phyloP scores from a whole-genome alignment of 1,284 basidiomycete species.

The Chalciporus sp. region DNA sequence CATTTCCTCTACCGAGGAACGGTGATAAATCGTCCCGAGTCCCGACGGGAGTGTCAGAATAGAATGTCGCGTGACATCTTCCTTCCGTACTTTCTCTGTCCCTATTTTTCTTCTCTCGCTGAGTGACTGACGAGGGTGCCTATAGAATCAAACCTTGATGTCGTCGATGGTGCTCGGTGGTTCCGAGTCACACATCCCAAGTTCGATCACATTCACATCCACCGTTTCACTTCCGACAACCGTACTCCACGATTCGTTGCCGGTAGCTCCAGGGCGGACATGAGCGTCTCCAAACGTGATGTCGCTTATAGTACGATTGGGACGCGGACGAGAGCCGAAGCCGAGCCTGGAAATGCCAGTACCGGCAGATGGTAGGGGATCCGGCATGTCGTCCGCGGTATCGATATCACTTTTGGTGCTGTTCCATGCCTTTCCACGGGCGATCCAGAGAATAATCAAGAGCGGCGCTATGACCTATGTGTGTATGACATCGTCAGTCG shows the following conservation, averaged over 20 bases:
- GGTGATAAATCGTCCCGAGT: background rate
- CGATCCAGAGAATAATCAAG: slow-evolving; percentile 30
- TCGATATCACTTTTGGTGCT: background rate
- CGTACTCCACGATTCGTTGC: slow-evolving; percentile 15
- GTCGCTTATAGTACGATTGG: background rate
- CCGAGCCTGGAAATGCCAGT: background rate
- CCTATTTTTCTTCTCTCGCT: background rate
- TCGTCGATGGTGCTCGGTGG: slow-evolving; percentile 6
- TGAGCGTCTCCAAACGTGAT: background rate
- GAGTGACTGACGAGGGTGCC: background rate
- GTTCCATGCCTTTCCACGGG: slow-evolving; percentile 26
- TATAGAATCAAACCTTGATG: slow-evolving; percentile 6
- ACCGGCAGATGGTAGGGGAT: background rate
- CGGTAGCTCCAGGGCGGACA: background rate
- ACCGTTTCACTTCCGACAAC: background rate
- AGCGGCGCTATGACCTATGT: slow-evolving; percentile 29
- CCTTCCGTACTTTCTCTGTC: background rate
- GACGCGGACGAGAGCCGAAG: slow-evolving; percentile 11
- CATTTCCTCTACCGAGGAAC: background rate
- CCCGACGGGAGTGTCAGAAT: background rate
- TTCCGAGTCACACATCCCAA: slow-evolving; percentile 7
- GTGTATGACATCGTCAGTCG: background rate
- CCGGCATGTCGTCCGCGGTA: background rate
- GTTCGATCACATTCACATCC: slow-evolving; percentile 13
- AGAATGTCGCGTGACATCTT: background rate